Evolutionary conservation across 2,329 filamentous ascomycete genomes (phyloP), one percentile per base, ranked within the genome.

Genomic region (Penicillium sp.): DNA sequence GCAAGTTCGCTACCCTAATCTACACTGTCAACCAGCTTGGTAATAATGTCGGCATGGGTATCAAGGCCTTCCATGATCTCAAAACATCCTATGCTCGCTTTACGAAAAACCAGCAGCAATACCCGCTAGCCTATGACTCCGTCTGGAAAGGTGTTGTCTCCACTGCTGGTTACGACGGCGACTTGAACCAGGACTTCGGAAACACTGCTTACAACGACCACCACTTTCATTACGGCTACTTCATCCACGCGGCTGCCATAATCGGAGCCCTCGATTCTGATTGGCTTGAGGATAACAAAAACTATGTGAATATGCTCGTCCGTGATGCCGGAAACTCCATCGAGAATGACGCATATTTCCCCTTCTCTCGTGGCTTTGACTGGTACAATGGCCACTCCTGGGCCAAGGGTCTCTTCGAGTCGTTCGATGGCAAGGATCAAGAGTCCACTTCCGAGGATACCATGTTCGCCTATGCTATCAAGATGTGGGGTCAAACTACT

Each of bases 331-430:
- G 91, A 42, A 96, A 96, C 71, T 86, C 91, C 0, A 86, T 83
- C 61, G 67, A 78, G 2, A 69, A 80, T 16, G 92, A 96, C 67
- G 77, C 80, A 26, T 84, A 84, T 62, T 97, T 95, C 71, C 92
- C 93, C 0, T 86, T 90, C 61, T 92, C 82, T 56, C 84, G 94
- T 45, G 84, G 79, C 51, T 97, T 96, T 66, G 94, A 97, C 73
- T 96, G 90, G 90, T 97, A 86, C 70, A 85, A 95, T 65, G 94
- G 93, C 2, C 94, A 97, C 78, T 91, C 87, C 53, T 96, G 93
- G 90, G 93, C 93, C 2, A 90, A 80, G 65, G 77, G 75, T 1
- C 68, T 82, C 1, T 80, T 77, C 56, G 76, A 77, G 41, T 81
- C 79, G 16, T 77, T 74, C 6, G 80, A 83, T 48, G 79, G 79